Conservation (phyloP, 352 stramenopile species). For the Aphanomyces astaci region DNA sequence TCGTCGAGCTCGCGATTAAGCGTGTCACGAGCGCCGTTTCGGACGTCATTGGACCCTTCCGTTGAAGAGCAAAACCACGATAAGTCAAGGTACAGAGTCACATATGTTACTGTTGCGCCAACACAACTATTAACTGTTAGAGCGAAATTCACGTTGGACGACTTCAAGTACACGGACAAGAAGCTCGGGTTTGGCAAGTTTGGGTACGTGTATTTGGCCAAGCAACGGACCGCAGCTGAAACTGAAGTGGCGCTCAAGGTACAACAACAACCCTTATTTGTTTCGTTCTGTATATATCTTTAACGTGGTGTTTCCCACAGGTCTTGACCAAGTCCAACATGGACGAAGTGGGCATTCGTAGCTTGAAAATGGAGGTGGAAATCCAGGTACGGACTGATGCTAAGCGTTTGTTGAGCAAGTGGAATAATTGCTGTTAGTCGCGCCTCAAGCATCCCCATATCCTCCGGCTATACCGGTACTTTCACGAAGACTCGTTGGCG, state of each 20-base stretch:
- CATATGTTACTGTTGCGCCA: background rate
- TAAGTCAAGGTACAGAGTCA: too few relatives aligned
- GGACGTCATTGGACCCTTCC: background rate
- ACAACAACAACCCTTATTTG: too few relatives aligned
- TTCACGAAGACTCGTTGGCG: conserved; percentile 97
- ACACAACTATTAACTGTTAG: background rate
- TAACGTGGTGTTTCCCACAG: background rate
- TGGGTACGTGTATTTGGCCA: conserved; percentile 76
- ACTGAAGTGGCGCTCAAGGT: conserved; percentile 74
- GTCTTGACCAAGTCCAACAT: conserved; percentile 15
- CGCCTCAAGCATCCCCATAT: conserved; percentile 97
- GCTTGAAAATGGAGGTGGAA: conserved; percentile 19
- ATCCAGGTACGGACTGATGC: conserved; percentile 20
- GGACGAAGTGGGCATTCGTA: conserved; percentile 12
- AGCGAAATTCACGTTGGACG: conserved; percentile 19
- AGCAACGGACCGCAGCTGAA: conserved; percentile 52
- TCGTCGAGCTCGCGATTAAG: background rate
- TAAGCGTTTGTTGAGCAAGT: background rate
- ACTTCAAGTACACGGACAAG: conserved; percentile 63
- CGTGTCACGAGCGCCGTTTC: background rate
- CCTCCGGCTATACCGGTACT: conserved; percentile 96
- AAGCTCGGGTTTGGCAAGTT: conserved; percentile 82
- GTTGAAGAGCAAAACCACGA: background rate
- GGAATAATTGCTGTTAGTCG: conserved; percentile 79
- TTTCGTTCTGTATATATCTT: too few relatives aligned